phyloP scores from a whole-genome alignment of 2,329 filamentous ascomycete species.

The Colletotrichum sp. region DNA sequence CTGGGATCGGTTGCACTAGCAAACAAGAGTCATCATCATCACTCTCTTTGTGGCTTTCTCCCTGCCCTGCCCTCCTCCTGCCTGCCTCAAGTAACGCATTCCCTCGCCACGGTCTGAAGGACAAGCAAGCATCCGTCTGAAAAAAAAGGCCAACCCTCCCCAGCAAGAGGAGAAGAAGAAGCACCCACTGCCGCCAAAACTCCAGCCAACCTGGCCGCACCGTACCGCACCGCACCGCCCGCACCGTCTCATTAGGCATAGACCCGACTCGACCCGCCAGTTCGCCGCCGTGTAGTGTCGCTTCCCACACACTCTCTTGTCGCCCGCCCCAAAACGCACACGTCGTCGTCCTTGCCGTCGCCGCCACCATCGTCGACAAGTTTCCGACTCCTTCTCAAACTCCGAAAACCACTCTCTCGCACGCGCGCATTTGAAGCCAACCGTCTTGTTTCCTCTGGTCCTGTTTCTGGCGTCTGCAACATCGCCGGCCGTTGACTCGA shows the following conservation, averaged over 20 bases:
- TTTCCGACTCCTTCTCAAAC: neutral
- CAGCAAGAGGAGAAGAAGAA: neutral
- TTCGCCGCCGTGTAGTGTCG: conserved; percentile 10
- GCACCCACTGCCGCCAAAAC: neutral
- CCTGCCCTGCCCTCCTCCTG: neutral
- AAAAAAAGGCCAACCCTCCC: neutral
- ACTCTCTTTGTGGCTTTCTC: conserved; percentile 11
- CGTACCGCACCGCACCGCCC: neutral
- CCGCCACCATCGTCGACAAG: neutral
- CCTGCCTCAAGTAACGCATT: neutral
- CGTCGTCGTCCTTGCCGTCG: neutral
- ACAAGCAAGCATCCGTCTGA: neutral
- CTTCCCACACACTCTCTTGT: neutral
- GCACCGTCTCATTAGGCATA: conserved; percentile 1
- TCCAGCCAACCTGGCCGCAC: neutral
- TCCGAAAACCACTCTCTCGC: neutral
- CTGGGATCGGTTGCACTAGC: conserved; percentile 1
- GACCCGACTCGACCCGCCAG: conserved; percentile 17
- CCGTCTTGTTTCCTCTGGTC: neutral
- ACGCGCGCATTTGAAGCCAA: neutral
- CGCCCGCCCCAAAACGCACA: conserved; percentile 10
- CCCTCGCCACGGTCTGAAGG: neutral
- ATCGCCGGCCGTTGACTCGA: neutral
- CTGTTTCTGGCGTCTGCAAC: neutral
- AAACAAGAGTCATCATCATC: conserved; percentile 18